Conservation (phyloP, 768 basidiomycete species). For the Coprinopsis cinerea region DNA sequence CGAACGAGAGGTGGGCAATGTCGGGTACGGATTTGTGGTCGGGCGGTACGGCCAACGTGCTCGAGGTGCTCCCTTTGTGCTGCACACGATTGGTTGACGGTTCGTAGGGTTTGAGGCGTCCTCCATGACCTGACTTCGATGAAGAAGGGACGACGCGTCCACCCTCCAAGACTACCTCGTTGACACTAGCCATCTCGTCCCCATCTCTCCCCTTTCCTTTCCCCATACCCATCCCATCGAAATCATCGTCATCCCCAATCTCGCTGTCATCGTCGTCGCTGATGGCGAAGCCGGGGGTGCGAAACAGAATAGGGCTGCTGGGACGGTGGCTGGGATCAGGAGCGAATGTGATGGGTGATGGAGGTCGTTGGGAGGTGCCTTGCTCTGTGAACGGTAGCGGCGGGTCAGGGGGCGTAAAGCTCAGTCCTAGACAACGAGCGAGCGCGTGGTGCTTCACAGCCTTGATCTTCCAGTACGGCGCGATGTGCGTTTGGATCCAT, state of each 20-base stretch:
- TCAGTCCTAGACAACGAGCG: conserved; percentile 42
- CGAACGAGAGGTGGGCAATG: conserved; percentile 27
- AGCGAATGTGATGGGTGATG: conserved; percentile 70
- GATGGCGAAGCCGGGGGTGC: conserved; percentile 9
- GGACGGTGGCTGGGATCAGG: conserved; percentile 34
- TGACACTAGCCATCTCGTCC: no score
- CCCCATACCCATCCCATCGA: not conserved
- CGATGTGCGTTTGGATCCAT: conserved; percentile 70
- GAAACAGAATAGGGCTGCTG: conserved; percentile 40
- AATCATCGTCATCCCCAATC: conserved; percentile 6
- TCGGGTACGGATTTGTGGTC: conserved; percentile 4
- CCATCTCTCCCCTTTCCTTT: conserved; percentile 3
- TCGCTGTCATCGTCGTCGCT: conserved; percentile 12
- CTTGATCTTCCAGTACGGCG: conserved; percentile 52
- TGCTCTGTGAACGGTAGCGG: conserved; percentile 13
- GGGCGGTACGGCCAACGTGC: not conserved
- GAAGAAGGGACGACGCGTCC: conserved; percentile 4
- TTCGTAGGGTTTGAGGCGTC: not conserved
- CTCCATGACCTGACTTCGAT: not conserved
- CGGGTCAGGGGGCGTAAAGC: conserved; percentile 23
- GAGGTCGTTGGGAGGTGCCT: conserved; percentile 30
- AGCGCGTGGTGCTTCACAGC: conserved; percentile 62
- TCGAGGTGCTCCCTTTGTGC: not conserved
- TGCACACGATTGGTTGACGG: conserved; percentile 5
- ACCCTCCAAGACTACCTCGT: no score